Evolutionary conservation across 371 early-diverging fungal genomes (phyloP).

Genomic region (Apophysomyces elegans): DNA sequence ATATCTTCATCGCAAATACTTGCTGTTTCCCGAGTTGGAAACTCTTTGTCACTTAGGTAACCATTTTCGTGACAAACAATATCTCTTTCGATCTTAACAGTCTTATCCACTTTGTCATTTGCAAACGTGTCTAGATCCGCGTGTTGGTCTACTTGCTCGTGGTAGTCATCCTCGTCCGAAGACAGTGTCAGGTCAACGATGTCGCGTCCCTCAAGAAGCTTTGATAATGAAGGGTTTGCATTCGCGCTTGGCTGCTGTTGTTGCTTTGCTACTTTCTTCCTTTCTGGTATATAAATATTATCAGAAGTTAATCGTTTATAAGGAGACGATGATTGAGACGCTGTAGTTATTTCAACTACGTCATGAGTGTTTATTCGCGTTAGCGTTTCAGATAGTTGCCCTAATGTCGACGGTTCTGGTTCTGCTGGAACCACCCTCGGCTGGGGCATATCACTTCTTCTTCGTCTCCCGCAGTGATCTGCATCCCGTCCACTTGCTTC

Average conservation of each 20-base stretch:
- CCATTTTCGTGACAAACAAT: neutral
- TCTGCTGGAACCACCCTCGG: neutral
- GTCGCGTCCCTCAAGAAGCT: neutral
- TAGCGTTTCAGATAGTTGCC: neutral
- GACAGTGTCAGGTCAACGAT: neutral
- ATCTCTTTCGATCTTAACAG: too few species aligned
- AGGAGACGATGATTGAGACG: too few species aligned
- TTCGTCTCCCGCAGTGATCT: neutral
- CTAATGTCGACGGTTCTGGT: neutral
- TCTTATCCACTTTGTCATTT: neutral
- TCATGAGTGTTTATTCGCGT: neutral
- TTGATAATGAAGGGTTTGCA: neutral
- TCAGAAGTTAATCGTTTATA: too few species aligned
- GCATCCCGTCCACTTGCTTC: neutral
- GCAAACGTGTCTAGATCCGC: neutral
- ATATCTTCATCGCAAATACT: neutral
- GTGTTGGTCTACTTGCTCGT: neutral
- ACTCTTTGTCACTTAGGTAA: neutral
- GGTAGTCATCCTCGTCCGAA: neutral
- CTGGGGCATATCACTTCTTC: neutral
- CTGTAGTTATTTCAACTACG: neutral
- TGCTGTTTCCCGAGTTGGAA: neutral
- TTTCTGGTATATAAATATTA: too few species aligned
- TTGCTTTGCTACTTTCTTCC: too few species aligned
- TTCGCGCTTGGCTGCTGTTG: too few species aligned